Evolutionary conservation across 768 basidiomycete species (phyloP).

Genomic region (Trametes punicea): DNA sequence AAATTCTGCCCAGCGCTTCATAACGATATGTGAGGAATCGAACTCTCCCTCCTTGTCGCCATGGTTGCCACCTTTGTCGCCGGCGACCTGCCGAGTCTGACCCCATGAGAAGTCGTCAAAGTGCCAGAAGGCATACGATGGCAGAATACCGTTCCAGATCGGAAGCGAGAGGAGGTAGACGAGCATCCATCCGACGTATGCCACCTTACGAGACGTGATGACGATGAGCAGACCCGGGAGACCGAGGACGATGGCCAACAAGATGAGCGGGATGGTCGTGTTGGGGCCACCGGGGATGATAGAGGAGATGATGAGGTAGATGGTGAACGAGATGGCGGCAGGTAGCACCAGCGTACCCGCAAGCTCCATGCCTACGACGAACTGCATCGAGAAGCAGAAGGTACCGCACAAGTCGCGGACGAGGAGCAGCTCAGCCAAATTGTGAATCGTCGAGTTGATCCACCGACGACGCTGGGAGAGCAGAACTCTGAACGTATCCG

Average conservation of each 20-base stretch:
- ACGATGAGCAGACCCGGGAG: slow-evolving; percentile 94
- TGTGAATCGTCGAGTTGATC: slow-evolving; percentile 99
- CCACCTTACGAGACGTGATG: slow-evolving; percentile 90
- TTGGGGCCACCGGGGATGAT: slow-evolving; percentile 77
- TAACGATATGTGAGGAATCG: slow-evolving; percentile 93
- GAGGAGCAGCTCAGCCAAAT: slow-evolving; percentile 89
- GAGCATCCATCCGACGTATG: slow-evolving; percentile 97
- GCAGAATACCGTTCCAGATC: slow-evolving; percentile 95
- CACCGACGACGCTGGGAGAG: slow-evolving; percentile 96
- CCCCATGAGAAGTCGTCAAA: slow-evolving; percentile 99
- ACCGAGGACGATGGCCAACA: slow-evolving; percentile 93
- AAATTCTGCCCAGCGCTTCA: slow-evolving; percentile 99
- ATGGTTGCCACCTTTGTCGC: slow-evolving; percentile 63
- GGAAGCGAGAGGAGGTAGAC: slow-evolving; percentile 90
- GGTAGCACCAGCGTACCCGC: slow-evolving; percentile 95
- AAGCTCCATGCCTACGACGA: slow-evolving; percentile 97
- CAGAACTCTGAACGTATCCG: slow-evolving; percentile 91
- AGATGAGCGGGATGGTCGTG: slow-evolving; percentile 86
- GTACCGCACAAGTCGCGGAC: slow-evolving; percentile 99
- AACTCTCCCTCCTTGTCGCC: slow-evolving; percentile 98
- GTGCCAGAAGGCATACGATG: slow-evolving; percentile 97
- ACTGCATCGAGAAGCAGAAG: slow-evolving; percentile 99
- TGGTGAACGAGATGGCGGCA: slow-evolving; percentile 94
- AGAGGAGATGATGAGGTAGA: slow-evolving; percentile 87
- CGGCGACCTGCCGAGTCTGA: slow-evolving; percentile 80